Base-by-base conservation (phyloP, 768 basidiomycete species). In the Phanerochaete sordida region DNA sequence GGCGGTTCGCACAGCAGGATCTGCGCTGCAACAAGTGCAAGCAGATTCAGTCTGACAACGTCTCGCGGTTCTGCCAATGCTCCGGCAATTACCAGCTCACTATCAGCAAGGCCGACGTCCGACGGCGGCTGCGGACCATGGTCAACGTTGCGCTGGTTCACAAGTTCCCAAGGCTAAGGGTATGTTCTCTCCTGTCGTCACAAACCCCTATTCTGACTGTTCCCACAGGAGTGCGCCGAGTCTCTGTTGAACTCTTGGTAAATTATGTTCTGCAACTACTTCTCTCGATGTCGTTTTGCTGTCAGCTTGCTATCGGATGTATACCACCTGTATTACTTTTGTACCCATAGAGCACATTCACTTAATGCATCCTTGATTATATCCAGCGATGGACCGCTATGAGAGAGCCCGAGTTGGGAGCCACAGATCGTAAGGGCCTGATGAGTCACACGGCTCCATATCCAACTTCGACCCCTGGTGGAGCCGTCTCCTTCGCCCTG, bases 21-120 rank as follows among this genome's bases (percentile, higher is more conserved):
- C 75, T 98, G 62, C 82, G 86, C 11, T 99, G 97, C 70, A 73
- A 77, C 8, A 95, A 90, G 66, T 99, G 97, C 76, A 85, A 90
- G 70, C 93, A 95, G 74, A 84, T 97, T 61, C 94, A 91, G 63
- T 84, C 89, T 49, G 93, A 95, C 69, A 95, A 93, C 69, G 80
- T 98, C 21, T 87, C 91, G 19, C 76, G 85, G 61, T 88, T 88
- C 57, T 98, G 96, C 70, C 79, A 83, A 27, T 98, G 97, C 71
- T 97, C 95, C 19, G 96, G 95, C 13, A 74, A 85, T 1, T 97
- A 90, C 72, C 80, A 84, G 62, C 78, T 90, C 44, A 90, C 86
- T 16, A 68, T 90, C 56, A 88, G 82, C 61, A 90, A 88, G 70
- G 81, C 77, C 37, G 94, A 98, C 54, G 76, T 82, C 60, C 82